These are phyloP conservation scores for Cyberlindnera veronae DNA, from an alignment of 805 yeast genomes.

Conservation along the genomic window DNA sequence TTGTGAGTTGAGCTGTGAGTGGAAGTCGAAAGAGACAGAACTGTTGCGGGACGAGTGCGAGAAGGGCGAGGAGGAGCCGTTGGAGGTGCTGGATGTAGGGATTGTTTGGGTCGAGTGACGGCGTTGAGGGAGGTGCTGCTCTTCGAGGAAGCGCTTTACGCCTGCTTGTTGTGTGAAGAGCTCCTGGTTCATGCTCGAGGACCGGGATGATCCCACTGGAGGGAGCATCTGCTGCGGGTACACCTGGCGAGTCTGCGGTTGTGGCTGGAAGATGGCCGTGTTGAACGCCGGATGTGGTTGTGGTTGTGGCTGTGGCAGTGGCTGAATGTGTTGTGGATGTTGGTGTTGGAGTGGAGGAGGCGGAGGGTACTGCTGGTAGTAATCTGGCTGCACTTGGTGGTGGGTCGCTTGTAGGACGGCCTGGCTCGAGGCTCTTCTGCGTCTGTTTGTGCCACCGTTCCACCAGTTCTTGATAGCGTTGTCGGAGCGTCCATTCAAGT, in stretches of 20 bases:
- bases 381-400: slow-evolving; percentile 4
- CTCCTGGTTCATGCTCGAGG: slow-evolving; percentile 26
- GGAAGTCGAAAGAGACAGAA: slow-evolving; percentile 35
- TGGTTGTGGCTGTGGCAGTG: slow-evolving; percentile 1
- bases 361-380: slow-evolving; percentile 3
- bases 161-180: slow-evolving; percentile 26
- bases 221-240: slow-evolving; percentile 15
- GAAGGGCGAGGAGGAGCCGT: slow-evolving; percentile 32
- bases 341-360: slow-evolving; percentile 6
- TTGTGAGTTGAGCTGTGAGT: slow-evolving; percentile 11
- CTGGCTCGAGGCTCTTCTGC: slow-evolving; percentile 51
- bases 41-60: slow-evolving; percentile 36
- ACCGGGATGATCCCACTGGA: slow-evolving; percentile 16
- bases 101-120: slow-evolving; percentile 29
- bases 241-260: slow-evolving; percentile 1
- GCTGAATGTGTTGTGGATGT: slow-evolving; percentile 9
- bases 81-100: slow-evolving; percentile 20
- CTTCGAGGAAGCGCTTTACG: slow-evolving; percentile 28
- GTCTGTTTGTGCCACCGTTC: slow-evolving; percentile 89
- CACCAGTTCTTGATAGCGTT: slow-evolving; percentile 94
- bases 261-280: slow-evolving; percentile 20
- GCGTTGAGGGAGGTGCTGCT: slow-evolving; percentile 26
- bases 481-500: slow-evolving; percentile 82
- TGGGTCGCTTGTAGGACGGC: slow-evolving; percentile 20
- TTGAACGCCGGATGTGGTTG: slow-evolving; percentile 17